Evolutionary conservation across 2,329 filamentous ascomycete genomes (phyloP).

Genomic region (Curvularia eragrostidis): DNA sequence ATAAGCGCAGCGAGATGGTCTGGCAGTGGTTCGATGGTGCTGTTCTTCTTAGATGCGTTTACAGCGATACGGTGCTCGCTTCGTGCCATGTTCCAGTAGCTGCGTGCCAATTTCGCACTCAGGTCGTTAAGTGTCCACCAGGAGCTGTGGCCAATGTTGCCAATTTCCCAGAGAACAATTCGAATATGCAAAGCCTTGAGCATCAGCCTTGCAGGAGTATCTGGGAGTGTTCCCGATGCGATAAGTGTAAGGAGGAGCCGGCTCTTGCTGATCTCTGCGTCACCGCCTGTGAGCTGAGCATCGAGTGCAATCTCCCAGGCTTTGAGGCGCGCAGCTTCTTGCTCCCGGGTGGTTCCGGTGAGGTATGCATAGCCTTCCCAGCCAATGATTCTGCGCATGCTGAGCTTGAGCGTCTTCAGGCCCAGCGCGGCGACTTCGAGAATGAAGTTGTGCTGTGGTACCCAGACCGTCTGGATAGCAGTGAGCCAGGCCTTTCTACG

Average conservation of each 20-base stretch:
- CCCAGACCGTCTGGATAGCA: slow-evolving; percentile 89
- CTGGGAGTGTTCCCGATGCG: slow-evolving; percentile 84
- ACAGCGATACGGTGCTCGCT: slow-evolving; percentile 62
- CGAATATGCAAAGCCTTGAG: slow-evolving; percentile 90
- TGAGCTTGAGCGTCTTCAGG: slow-evolving; percentile 82
- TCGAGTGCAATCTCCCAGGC: slow-evolving; percentile 94
- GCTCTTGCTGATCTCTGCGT: slow-evolving; percentile 87
- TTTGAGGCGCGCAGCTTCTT: slow-evolving; percentile 85
- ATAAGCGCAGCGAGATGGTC: slow-evolving; percentile 78
- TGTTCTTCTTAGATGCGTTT: slow-evolving; percentile 47
- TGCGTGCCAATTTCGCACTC: slow-evolving; percentile 74
- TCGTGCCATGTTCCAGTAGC: slow-evolving; percentile 82
- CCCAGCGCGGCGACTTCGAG: slow-evolving; percentile 82
- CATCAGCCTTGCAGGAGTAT: slow-evolving; percentile 84
- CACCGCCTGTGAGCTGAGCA: slow-evolving; percentile 88
- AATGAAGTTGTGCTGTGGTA: slow-evolving; percentile 84
- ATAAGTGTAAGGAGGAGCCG: slow-evolving; percentile 84
- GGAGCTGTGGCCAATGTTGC: slow-evolving; percentile 69
- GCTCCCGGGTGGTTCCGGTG: slow-evolving; percentile 80
- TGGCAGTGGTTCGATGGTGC: slow-evolving; percentile 71
- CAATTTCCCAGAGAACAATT: slow-evolving; percentile 82
- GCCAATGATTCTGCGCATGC: slow-evolving; percentile 78
- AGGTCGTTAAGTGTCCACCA: slow-evolving; percentile 70
- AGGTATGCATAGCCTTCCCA: slow-evolving; percentile 77
- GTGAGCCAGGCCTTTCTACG: slow-evolving; percentile 91